Base-by-base conservation (phyloP, 169 alveolate species). In the Plasmodium cynomolgi region DNA sequence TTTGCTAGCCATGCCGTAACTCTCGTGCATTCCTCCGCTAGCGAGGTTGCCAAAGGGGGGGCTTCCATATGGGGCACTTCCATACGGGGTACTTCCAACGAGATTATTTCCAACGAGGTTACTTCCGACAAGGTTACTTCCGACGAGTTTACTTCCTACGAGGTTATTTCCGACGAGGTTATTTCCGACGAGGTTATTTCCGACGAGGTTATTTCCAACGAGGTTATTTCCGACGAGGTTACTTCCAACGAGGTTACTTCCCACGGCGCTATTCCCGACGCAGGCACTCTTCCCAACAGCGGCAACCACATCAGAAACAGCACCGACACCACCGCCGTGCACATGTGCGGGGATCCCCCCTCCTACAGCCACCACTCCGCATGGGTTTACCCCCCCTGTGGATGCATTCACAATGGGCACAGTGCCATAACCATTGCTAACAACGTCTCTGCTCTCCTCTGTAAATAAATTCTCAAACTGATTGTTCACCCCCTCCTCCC, bases 401-500 rank as follows among this genome's bases (percentile, higher is more conserved):
- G 37, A 68, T 5, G 33, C 15, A 68, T 68, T 68, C 77, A 26
- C 77, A 68, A 26, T 68, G n/a, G 77, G 41, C 33, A 41, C 54
- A 44, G 47, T 1, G 17, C 3, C 74, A n/a, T 81, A 29, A 1
- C 5, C 15, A 41, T 82, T 82, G 3, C 34, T 62, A 31, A 83
- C 72, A 17, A 77, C 9, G 33, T 77, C 56, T 20, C 33, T 77
- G 20, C 56, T 75, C 2, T 77, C 86, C 23, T 77, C 81, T 8
- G 56, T 34, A 33, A 41, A 86, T 5, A 2, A 68, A n/a, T 75
- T 86, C 3, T 33, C 71, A 15, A 54, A 62, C 3, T 47, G 44
- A n/a, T 33, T 29, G 15, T 58, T 75, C 31, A 86, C 41, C 39
- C 81, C 77, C 37, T 86, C 79, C 39, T 86, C 54, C 80, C 44